Percentiles rank a stretch among this genome's conserved stretches.
Evolutionary conservation across 192 early-diverging fungal genomes (phyloP).

Genomic region (Glomus cerebriforme): DNA sequence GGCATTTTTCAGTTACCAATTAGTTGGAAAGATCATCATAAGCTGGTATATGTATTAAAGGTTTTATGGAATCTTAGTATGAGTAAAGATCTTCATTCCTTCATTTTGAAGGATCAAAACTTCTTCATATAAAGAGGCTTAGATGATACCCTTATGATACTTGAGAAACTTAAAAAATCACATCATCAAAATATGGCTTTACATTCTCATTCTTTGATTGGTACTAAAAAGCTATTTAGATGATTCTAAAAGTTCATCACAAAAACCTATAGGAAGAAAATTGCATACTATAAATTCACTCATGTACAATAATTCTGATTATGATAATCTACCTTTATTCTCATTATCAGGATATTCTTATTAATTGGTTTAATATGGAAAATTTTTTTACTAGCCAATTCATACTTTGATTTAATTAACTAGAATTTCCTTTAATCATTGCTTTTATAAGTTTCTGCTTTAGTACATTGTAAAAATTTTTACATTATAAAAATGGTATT

Average conservation of each 20-base stretch:
- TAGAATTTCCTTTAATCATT: too few species aligned
- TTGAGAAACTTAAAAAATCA: too few species aligned
- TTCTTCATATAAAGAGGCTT: neutral
- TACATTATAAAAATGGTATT: too few species aligned
- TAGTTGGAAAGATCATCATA: constrained; percentile 10
- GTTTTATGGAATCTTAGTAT: constrained; percentile 1
- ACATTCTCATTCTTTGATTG: too few species aligned
- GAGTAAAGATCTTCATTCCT: constrained; percentile 9
- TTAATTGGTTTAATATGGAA: too few species aligned
- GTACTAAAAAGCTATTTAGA: constrained; percentile 11
- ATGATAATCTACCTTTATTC: too few species aligned
- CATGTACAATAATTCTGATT: constrained; percentile 10
- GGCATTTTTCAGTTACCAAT: constrained; percentile 3
- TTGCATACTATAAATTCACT: constrained; percentile 18
- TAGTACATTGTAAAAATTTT: too few species aligned
- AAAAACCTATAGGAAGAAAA: constrained; percentile 21
- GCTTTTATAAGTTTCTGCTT: too few species aligned
- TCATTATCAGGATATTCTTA: too few species aligned
- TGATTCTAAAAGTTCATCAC: constrained; percentile 17
- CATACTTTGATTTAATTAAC: too few species aligned
- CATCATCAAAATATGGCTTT: too few species aligned
- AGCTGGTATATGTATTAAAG: neutral
- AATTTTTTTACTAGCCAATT: too few species aligned
- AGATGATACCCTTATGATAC: neutral
- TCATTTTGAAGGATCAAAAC: neutral